Percentiles rank a stretch among this genome's conserved stretches.
These are phyloP conservation scores for Chalciporus pseudorubinellus DNA, from an alignment of 768 basidiomycete genomes.

Conservation along the genomic window DNA sequence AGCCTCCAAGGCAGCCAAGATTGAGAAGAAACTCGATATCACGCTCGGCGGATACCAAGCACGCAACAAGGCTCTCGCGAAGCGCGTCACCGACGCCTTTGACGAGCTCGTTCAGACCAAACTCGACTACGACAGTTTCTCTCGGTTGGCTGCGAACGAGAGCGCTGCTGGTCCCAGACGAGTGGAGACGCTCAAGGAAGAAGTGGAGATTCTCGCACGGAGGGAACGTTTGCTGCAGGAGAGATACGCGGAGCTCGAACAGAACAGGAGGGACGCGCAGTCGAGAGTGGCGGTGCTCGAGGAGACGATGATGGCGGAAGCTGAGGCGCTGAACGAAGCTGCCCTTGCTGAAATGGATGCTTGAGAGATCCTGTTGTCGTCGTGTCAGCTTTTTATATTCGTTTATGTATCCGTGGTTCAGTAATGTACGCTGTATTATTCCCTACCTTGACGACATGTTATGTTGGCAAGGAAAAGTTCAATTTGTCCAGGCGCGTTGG, in stretches of 20 bases:
- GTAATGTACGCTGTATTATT: conserved; percentile 1
- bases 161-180: conserved; percentile 72
- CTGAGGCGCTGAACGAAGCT: conserved; percentile 77
- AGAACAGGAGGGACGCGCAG: conserved; percentile 61
- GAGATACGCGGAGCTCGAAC: conserved; percentile 78
- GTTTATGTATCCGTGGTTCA: conserved; percentile 9
- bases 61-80: conserved; percentile 63
- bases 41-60: conserved; percentile 89
- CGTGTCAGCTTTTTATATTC: background rate
- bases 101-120: conserved; percentile 65
- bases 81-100: conserved; percentile 64
- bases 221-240: conserved; percentile 79
- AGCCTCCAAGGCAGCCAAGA: conserved; percentile 75
- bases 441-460: background rate
- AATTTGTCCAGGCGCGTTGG: background rate
- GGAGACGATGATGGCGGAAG: conserved; percentile 83
- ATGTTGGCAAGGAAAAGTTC: background rate
- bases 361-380: conserved; percentile 7
- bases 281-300: conserved; percentile 64
- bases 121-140: conserved; percentile 78
- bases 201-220: conserved; percentile 76
- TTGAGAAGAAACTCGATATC: conserved; percentile 87
- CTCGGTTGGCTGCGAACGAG: conserved; percentile 70
- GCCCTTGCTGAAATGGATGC: conserved; percentile 64
- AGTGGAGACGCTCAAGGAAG: conserved; percentile 76